phyloP scores from a whole-genome alignment of 257 asterid species.

The Gardenia jasminoides region DNA sequence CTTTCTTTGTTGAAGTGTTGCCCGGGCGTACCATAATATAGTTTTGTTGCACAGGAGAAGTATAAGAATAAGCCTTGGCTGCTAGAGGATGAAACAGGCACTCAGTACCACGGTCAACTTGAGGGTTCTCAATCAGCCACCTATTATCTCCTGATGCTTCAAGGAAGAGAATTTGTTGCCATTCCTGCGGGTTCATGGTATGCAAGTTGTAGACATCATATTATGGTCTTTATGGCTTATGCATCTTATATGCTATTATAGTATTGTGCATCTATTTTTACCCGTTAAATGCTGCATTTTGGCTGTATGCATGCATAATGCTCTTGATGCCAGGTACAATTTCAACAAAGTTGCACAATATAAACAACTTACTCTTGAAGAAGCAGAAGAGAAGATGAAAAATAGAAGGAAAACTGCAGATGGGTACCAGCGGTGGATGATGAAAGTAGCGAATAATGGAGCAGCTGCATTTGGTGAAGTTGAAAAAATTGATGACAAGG shows the following conservation, averaged over 20 bases:
- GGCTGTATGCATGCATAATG: not conserved
- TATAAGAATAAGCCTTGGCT: slow-evolving; percentile 94
- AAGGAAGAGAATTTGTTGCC: slow-evolving; percentile 92
- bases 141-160: slow-evolving; percentile 92
- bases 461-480: slow-evolving; percentile 96
- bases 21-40: slow-evolving; percentile 16
- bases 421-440: slow-evolving; percentile 99
- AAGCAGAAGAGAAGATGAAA: slow-evolving; percentile 98
- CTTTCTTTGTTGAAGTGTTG: not conserved
- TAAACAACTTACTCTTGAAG: slow-evolving; percentile 96
- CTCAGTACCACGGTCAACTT: slow-evolving; percentile 79
- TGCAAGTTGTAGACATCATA: not conserved
- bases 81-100: slow-evolving; percentile 96
- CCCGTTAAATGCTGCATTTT: not conserved
- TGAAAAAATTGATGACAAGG: slow-evolving; percentile 71
- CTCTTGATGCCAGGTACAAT: slow-evolving; percentile 61
- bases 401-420: slow-evolving; percentile 97
- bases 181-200: slow-evolving; percentile 99
- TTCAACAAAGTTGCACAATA: slow-evolving; percentile 97
- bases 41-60: slow-evolving; percentile 65
- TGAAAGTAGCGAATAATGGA: slow-evolving; percentile 94
- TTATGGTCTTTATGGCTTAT: not conserved
- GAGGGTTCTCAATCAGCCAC: slow-evolving; percentile 97
- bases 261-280: not conserved
- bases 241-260: not conserved